Evolutionary conservation across 202 grass and related monocot species (phyloP).

Genomic region (Saccharum hybrid): DNA sequence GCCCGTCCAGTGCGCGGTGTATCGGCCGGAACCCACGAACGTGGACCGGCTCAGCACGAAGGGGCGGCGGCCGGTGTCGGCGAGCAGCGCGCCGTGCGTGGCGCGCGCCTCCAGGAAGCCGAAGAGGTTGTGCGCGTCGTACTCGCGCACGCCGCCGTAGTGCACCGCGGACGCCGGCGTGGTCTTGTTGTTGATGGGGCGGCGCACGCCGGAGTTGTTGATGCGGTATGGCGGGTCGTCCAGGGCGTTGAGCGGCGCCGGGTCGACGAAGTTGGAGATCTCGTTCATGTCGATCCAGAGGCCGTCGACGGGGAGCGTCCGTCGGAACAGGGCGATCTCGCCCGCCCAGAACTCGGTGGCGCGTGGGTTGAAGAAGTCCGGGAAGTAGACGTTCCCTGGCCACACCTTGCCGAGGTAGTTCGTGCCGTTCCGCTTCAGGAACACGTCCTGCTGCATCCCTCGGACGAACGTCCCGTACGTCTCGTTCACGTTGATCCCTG

Average conservation of each 20-base stretch:
- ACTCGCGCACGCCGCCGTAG: slow-evolving; percentile 64
- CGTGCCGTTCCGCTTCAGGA: slow-evolving; percentile 62
- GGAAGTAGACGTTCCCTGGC: slow-evolving; percentile 80
- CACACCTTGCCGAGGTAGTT: slow-evolving; percentile 74
- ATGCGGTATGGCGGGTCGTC: slow-evolving; percentile 80
- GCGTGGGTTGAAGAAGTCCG: slow-evolving; percentile 75
- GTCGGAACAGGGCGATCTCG: slow-evolving; percentile 71
- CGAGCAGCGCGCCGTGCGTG: slow-evolving; percentile 56
- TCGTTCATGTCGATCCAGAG: slow-evolving; percentile 97
- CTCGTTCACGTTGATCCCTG: slow-evolving; percentile 68
- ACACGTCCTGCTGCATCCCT: slow-evolving; percentile 60
- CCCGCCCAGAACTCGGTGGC: slow-evolving; percentile 60
- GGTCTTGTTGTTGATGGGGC: slow-evolving; percentile 62
- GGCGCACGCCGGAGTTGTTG: slow-evolving; percentile 69
- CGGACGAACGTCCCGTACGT: slow-evolving; percentile 67
- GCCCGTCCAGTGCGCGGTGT: slow-evolving; percentile 77
- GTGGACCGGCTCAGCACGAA: slow-evolving; percentile 89
- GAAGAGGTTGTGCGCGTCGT: slow-evolving; percentile 83
- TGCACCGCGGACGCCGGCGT: slow-evolving; percentile 68
- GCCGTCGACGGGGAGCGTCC: slow-evolving; percentile 76
- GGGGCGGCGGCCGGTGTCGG: slow-evolving; percentile 62
- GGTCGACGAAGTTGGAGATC: slow-evolving; percentile 72
- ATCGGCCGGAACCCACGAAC: slow-evolving; percentile 81
- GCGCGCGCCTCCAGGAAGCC: slow-evolving; percentile 68
- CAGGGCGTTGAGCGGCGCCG: slow-evolving; percentile 43